These are phyloP conservation scores for Aquilaria malaccensis DNA, from an alignment of 345 rosid genomes.

Conservation along the genomic window DNA sequence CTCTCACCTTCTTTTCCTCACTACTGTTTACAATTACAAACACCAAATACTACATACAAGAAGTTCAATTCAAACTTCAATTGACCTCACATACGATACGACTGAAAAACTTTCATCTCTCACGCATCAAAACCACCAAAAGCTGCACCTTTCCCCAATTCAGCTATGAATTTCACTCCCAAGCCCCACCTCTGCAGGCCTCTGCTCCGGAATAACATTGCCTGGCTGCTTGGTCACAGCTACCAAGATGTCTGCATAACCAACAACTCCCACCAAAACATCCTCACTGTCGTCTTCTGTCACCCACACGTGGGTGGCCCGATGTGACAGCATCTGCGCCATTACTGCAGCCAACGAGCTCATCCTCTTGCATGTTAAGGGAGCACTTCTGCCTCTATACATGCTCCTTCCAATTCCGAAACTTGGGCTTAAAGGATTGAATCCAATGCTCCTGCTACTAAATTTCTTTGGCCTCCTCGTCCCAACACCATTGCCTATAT, in stretches of 20 bases:
- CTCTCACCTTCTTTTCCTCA: no score
- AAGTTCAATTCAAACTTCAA: no score
- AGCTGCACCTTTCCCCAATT: constrained; percentile 1
- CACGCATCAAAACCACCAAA: no score
- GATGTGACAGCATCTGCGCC: constrained; percentile 98
- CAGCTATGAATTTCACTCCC: constrained; percentile 43
- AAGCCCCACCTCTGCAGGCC: constrained; percentile 28
- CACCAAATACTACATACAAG: no score
- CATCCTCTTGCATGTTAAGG: constrained; percentile 76
- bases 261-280: constrained; percentile 73
- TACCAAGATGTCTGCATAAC: constrained; percentile 73
- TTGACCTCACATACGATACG: no score
- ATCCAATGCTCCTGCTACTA: constrained; percentile 94
- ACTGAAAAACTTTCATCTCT: no score
- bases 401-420: constrained; percentile 62
- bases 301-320: constrained; percentile 97
- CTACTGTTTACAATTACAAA: no score
- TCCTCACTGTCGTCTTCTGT: constrained; percentile 75
- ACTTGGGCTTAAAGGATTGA: constrained; percentile 53
- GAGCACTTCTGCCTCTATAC: constrained; percentile 93
- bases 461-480: constrained; percentile 55
- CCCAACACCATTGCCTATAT: constrained; percentile 21
- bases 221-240: constrained; percentile 76
- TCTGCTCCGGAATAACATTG: constrained; percentile 24
- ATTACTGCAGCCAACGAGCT: constrained; percentile 93